Evolutionary conservation across 2,329 filamentous ascomycete species (phyloP).

Genomic region (Colletotrichum sp.): DNA sequence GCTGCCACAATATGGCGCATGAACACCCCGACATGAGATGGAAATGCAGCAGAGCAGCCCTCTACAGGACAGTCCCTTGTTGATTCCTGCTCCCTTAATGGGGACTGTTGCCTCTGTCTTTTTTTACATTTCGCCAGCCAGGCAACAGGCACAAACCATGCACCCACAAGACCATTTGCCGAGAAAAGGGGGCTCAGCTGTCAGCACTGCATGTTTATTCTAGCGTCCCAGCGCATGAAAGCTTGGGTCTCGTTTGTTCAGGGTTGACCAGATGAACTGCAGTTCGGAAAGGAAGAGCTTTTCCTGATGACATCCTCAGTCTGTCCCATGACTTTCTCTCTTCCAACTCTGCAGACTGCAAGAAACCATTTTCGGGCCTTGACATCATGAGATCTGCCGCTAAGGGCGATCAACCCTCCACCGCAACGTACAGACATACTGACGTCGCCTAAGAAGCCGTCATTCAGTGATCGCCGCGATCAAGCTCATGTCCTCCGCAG

Average conservation of each 20-base stretch:
- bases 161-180: background rate
- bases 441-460: background rate
- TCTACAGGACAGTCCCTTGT: background rate
- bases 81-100: background rate
- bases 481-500: background rate
- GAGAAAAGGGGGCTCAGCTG: background rate
- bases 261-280: background rate
- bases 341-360: background rate
- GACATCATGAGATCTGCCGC: background rate
- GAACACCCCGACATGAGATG: conserved; percentile 3
- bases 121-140: background rate
- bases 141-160: background rate
- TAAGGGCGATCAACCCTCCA: background rate
- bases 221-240: background rate
- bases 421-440: background rate
- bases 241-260: background rate
- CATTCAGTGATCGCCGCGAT: background rate
- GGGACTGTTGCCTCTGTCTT: background rate
- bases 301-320: background rate
- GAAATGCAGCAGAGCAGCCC: background rate
- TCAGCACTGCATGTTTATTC: background rate
- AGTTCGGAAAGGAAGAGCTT: background rate
- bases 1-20: conserved; percentile 2
- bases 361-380: background rate
- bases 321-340: background rate